These are phyloP conservation scores for Nothopassalora personata DNA, from an alignment of 2,329 filamentous ascomycete species.

Conservation along the genomic window DNA sequence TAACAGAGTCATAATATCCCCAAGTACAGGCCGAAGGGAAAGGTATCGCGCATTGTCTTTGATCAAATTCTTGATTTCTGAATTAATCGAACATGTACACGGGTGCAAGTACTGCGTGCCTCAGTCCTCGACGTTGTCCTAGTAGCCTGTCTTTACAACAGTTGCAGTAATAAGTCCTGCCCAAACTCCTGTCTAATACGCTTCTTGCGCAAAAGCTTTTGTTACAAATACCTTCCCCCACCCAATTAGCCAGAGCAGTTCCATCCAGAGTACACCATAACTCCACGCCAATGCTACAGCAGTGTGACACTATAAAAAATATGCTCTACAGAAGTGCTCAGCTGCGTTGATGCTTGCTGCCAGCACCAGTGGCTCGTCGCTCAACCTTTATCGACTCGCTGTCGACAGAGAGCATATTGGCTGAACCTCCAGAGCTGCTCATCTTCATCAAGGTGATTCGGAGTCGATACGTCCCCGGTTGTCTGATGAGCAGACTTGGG, in stretches of 20 bases:
- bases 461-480: conserved; percentile 28
- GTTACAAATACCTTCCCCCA: background rate
- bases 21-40: too few species aligned
- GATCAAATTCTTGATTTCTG: too few species aligned
- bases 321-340: background rate
- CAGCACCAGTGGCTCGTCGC: conserved; percentile 13
- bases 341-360: conserved; percentile 14
- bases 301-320: background rate
- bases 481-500: conserved; percentile 28
- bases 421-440: conserved; percentile 17
- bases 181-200: background rate
- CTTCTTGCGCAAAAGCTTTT: background rate
- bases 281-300: background rate
- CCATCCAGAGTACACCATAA: background rate
- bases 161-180: background rate
- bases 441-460: conserved; percentile 30
- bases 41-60: too few species aligned
- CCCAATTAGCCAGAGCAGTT: background rate
- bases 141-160: background rate
- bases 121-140: background rate
- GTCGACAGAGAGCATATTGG: conserved; percentile 24
- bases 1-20: too few species aligned
- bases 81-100: background rate
- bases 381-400: conserved; percentile 31
- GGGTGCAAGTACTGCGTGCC: background rate